These are phyloP conservation scores for Oryza meridionalis DNA, from an alignment of 176 grass and related monocot genomes.

Conservation along the genomic window DNA sequence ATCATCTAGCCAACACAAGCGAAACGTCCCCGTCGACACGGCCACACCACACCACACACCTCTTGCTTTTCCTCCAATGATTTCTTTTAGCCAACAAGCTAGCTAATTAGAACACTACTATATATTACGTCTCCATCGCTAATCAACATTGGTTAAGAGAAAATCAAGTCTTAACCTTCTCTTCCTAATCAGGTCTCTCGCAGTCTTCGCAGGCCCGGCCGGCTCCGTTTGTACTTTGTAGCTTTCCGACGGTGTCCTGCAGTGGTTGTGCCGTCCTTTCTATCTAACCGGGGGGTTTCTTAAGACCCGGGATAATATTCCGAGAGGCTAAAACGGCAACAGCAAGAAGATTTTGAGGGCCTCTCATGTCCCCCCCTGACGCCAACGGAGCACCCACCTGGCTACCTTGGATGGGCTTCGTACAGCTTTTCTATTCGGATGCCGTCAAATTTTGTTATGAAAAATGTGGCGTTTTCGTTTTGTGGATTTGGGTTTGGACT, in stretches of 20 bases:
- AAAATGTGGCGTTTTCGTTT: neutral
- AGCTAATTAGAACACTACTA: neutral
- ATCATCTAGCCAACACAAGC: neutral
- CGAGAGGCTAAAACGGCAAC: neutral
- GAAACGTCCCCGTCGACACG: conserved; percentile 25
- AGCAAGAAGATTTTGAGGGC: neutral
- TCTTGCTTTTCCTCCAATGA: neutral
- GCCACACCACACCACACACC: neutral
- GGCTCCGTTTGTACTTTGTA: neutral
- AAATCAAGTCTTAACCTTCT: conserved; percentile 4
- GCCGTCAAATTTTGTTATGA: neutral
- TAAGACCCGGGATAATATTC: neutral
- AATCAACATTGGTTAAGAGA: conserved; percentile 5
- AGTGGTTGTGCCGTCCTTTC: conserved; percentile 46
- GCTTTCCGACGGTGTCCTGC: neutral
- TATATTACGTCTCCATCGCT: neutral
- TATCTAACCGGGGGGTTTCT: conserved; percentile 20
- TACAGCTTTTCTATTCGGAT: conserved; percentile 7
- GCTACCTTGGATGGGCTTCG: conserved; percentile 26
- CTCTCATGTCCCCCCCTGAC: neutral
- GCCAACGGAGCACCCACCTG: conserved; percentile 28
- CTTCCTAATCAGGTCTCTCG: conserved; percentile 28
- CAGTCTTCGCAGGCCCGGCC: neutral
- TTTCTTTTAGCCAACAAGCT: neutral
- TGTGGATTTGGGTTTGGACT: neutral